phyloP scores from a whole-genome alignment of 768 basidiomycete genomes.

The Suillus cothurnatus region DNA sequence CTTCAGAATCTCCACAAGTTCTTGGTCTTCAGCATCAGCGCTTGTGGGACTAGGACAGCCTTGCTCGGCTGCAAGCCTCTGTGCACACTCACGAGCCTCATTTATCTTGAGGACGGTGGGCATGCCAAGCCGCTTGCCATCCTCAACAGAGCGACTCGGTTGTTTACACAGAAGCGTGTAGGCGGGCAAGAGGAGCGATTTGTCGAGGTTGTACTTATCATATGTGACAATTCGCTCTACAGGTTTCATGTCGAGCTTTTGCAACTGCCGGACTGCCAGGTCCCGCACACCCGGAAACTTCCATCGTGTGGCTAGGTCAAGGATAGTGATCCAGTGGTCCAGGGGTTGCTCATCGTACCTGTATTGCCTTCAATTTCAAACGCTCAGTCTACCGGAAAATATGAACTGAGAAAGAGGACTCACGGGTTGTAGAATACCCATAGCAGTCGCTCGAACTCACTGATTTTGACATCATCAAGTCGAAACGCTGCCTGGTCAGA shows the following conservation, averaged over 20 bases:
- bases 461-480: conserved; percentile 28
- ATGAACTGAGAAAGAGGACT: conserved; percentile 16
- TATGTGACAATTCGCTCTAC: conserved; percentile 61
- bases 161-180: conserved; percentile 57
- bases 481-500: conserved; percentile 13
- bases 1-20: conserved; percentile 31
- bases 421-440: conserved; percentile 64
- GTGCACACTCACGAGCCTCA: conserved; percentile 49
- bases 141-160: conserved; percentile 50
- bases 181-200: conserved; percentile 47
- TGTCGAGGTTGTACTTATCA: conserved; percentile 52
- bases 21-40: conserved; percentile 28
- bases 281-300: conserved; percentile 49
- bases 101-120: conserved; percentile 56
- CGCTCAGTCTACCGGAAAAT: neutral
- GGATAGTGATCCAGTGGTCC: conserved; percentile 55
- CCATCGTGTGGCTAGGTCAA: conserved; percentile 59
- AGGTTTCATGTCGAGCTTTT: conserved; percentile 45
- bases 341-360: conserved; percentile 53
- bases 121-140: conserved; percentile 58
- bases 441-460: conserved; percentile 48
- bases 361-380: conserved; percentile 44
- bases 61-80: conserved; percentile 34
- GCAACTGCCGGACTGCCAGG: conserved; percentile 58
- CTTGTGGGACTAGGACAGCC: conserved; percentile 32